A percentile compares a stretch with the other conserved stretches of the same genome.
These are phyloP conservation scores for Pyrenophora seminiperda DNA, from an alignment of 2,329 filamentous ascomycete species.

Conservation along the genomic window DNA sequence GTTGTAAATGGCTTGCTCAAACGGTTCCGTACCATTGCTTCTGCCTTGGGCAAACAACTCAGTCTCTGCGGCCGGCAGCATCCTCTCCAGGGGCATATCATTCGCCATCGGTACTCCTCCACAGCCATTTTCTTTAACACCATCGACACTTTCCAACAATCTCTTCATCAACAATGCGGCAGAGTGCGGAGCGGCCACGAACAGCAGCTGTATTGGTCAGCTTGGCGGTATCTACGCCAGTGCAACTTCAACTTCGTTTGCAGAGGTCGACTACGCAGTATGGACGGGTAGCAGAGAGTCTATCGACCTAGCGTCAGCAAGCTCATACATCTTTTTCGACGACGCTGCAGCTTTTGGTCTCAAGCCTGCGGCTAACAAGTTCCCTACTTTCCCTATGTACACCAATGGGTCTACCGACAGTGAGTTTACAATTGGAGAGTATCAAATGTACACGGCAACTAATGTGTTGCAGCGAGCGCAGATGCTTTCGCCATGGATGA, in stretches of 20 bases:
- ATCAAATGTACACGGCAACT: background rate
- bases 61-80: slow-evolving; percentile 17
- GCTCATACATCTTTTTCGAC: slow-evolving; percentile 23
- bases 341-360: slow-evolving; percentile 22
- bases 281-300: slow-evolving; percentile 25
- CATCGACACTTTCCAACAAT: slow-evolving; percentile 22
- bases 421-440: slow-evolving; percentile 7
- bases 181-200: slow-evolving; percentile 21
- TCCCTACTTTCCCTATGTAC: slow-evolving; percentile 18
- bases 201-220: slow-evolving; percentile 24
- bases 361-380: slow-evolving; percentile 20
- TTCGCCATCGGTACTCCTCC: slow-evolving; percentile 24
- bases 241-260: slow-evolving; percentile 21
- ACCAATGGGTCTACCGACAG: slow-evolving; percentile 21
- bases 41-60: slow-evolving; percentile 26
- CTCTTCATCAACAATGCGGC: slow-evolving; percentile 22
- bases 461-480: slow-evolving; percentile 4
- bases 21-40: slow-evolving; percentile 23
- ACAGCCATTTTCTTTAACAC: slow-evolving; percentile 24
- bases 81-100: slow-evolving; percentile 22
- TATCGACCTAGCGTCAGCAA: slow-evolving; percentile 14
- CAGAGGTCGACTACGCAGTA: slow-evolving; percentile 15
- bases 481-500: slow-evolving; percentile 15
- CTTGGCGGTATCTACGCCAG: slow-evolving; percentile 23
- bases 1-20: slow-evolving; percentile 21